phyloP scores from a whole-genome alignment of 164 flowering plant genomes.

The Sedum album region DNA sequence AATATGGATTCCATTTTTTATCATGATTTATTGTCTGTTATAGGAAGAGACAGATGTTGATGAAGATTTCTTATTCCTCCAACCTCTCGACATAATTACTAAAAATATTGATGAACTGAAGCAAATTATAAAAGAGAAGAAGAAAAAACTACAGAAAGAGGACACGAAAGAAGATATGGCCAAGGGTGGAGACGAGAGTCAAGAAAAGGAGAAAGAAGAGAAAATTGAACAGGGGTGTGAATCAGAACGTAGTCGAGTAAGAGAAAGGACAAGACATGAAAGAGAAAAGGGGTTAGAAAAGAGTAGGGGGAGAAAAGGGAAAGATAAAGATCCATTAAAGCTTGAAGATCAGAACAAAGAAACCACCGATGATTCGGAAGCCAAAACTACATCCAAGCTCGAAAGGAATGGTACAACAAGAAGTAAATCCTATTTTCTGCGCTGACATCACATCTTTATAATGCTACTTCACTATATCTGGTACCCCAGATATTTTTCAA shows the following conservation, averaged over 20 bases:
- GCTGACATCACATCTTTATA: neutral
- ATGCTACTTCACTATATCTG: neutral
- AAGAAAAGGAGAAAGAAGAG: slow-evolving; percentile 22
- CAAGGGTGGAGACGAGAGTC: slow-evolving; percentile 15
- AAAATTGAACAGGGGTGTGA: slow-evolving; percentile 14
- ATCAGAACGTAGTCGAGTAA: slow-evolving; percentile 2
- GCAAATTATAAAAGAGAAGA: slow-evolving; percentile 68
- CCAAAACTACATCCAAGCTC: slow-evolving; percentile 26
- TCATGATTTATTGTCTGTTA: slow-evolving; percentile 21
- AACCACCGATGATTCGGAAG: slow-evolving; percentile 33
- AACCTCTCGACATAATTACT: slow-evolving; percentile 91
- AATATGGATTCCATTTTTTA: slow-evolving; percentile 15
- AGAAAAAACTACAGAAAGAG: slow-evolving; percentile 21
- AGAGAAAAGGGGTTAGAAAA: slow-evolving; percentile 7
- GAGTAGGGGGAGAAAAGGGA: slow-evolving; percentile 6
- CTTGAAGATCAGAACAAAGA: slow-evolving; percentile 32
- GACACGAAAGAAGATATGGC: slow-evolving; percentile 35
- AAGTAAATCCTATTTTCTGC: neutral
- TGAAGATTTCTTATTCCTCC: slow-evolving; percentile 84
- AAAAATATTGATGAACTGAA: slow-evolving; percentile 70
- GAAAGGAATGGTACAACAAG: slow-evolving; percentile 48
- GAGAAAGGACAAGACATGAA: slow-evolving; percentile 18
- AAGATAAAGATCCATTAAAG: slow-evolving; percentile 44
- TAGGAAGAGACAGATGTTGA: slow-evolving; percentile 81
- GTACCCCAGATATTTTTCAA: neutral